Conservation (phyloP, 345 rosid species). For the Eutrema yunnanense region DNA sequence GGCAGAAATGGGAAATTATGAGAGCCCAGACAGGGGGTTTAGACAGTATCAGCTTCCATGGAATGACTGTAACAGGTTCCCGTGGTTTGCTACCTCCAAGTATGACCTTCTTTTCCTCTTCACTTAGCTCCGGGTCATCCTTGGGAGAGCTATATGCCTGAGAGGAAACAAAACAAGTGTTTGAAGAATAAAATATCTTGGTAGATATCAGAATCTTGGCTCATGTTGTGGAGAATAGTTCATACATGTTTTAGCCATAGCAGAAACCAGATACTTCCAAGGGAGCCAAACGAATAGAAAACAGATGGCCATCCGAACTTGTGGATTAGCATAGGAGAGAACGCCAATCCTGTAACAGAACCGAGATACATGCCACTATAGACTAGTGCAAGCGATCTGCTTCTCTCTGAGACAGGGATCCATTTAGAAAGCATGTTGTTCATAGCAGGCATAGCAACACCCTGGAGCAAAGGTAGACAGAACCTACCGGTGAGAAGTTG, state of each 20-base stretch:
- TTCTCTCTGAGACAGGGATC: constrained; percentile 98
- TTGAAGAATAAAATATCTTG: neutral
- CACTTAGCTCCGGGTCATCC: constrained; percentile 71
- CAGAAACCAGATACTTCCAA: constrained; percentile 87
- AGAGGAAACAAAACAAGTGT: constrained; percentile 22
- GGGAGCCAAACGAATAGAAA: constrained; percentile 90
- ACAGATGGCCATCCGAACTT: constrained; percentile 96
- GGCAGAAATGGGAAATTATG: constrained; percentile 92
- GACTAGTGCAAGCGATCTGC: constrained; percentile 92
- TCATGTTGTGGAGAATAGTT: constrained; percentile 5
- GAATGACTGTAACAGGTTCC: constrained; percentile 85
- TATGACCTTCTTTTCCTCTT: constrained; percentile 59
- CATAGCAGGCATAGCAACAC: constrained; percentile 99
- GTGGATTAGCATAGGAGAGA: constrained; percentile 78
- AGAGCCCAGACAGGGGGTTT: constrained; percentile 98
- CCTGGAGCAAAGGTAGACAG: constrained; percentile 46
- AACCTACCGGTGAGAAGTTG: constrained; percentile 19
- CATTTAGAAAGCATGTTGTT: constrained; percentile 93
- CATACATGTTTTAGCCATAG: constrained; percentile 68
- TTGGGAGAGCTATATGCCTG: constrained; percentile 89
- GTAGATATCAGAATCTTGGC: constrained; percentile 6
- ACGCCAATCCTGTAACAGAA: constrained; percentile 82
- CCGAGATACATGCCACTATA: constrained; percentile 99
- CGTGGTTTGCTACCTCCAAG: constrained; percentile 52
- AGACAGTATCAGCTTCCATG: constrained; percentile 88